phyloP scores from a whole-genome alignment of 208 protist genomes.

The Trypanosoma melophagium region DNA sequence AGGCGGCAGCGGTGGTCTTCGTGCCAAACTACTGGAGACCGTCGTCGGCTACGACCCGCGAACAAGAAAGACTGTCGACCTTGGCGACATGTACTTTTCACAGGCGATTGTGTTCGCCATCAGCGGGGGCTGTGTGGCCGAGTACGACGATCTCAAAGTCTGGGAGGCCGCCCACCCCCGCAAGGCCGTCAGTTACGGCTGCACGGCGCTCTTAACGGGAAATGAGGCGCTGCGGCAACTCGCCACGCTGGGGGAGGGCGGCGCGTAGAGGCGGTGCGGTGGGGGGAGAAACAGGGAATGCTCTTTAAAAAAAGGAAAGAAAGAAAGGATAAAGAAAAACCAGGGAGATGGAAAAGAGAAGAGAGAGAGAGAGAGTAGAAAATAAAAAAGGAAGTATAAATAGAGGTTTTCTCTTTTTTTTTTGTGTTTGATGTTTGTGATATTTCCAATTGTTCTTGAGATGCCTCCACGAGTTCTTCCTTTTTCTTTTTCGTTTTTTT shows the following conservation, averaged over 20 bases:
- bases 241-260: slow-evolving; percentile 41
- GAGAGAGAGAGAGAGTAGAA: too few species aligned
- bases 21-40: slow-evolving; percentile 44
- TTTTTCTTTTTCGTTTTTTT: slow-evolving; percentile 13
- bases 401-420: too few species aligned
- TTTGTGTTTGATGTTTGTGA: too few species aligned
- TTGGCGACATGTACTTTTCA: slow-evolving; percentile 70
- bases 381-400: too few species aligned
- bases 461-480: background rate
- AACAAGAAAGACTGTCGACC: slow-evolving; percentile 58
- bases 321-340: too few species aligned
- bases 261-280: slow-evolving; percentile 4
- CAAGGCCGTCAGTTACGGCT: slow-evolving; percentile 88
- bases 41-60: slow-evolving; percentile 77
- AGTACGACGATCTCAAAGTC: slow-evolving; percentile 89
- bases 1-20: slow-evolving; percentile 22
- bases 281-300: background rate
- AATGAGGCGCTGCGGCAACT: slow-evolving; percentile 81
- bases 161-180: slow-evolving; percentile 74
- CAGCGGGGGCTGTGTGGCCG: slow-evolving; percentile 78
- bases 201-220: slow-evolving; percentile 74
- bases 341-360: too few species aligned
- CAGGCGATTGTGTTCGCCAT: slow-evolving; percentile 87
- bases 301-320: too few species aligned
- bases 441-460: too few species aligned